These are phyloP conservation scores for Hibiscus tridactylites DNA, from an alignment of 345 rosid genomes.

Conservation along the genomic window DNA sequence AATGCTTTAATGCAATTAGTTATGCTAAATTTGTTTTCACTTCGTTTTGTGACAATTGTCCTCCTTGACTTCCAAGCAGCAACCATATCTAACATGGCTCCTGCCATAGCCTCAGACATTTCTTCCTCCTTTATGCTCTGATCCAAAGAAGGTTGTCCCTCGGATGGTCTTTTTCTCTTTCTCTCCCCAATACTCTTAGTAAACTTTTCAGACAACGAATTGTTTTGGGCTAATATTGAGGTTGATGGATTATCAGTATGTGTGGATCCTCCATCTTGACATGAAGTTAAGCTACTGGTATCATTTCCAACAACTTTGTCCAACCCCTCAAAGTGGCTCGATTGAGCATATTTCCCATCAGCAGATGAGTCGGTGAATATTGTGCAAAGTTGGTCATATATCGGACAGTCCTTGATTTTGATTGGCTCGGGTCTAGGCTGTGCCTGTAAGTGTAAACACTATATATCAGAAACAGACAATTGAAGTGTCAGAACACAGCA, in stretches of 20 bases:
- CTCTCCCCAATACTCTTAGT: constrained; percentile 24
- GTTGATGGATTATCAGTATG: constrained; percentile 25
- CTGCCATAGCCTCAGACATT: constrained; percentile 37
- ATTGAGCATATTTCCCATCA: constrained; percentile 79
- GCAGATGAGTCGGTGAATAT: constrained; percentile 58
- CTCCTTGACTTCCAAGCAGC: constrained; percentile 39
- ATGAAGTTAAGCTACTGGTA: constrained; percentile 14
- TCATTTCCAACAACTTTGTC: constrained; percentile 39
- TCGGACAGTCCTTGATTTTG: constrained; percentile 62
- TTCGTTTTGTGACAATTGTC: constrained; percentile 8
- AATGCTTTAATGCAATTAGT: constrained; percentile 55
- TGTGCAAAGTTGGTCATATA: constrained; percentile 61
- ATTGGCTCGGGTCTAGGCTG: constrained; percentile 45
- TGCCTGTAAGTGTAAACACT: constrained; percentile 36
- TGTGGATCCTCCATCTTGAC: constrained; percentile 21
- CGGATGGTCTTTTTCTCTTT: constrained; percentile 44
- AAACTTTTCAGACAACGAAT: constrained; percentile 17
- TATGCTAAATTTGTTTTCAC: constrained; percentile 39
- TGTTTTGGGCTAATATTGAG: constrained; percentile 17
- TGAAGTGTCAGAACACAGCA: neutral
- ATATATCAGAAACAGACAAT: constrained; percentile 10
- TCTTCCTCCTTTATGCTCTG: constrained; percentile 32
- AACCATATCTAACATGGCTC: constrained; percentile 57
- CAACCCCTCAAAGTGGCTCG: constrained; percentile 73
- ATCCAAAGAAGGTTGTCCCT: constrained; percentile 18